Percentiles rank a stretch among this genome's conserved stretches.
Evolutionary conservation across 768 basidiomycete species (phyloP).

Genomic region (Termitomyces sp.): DNA sequence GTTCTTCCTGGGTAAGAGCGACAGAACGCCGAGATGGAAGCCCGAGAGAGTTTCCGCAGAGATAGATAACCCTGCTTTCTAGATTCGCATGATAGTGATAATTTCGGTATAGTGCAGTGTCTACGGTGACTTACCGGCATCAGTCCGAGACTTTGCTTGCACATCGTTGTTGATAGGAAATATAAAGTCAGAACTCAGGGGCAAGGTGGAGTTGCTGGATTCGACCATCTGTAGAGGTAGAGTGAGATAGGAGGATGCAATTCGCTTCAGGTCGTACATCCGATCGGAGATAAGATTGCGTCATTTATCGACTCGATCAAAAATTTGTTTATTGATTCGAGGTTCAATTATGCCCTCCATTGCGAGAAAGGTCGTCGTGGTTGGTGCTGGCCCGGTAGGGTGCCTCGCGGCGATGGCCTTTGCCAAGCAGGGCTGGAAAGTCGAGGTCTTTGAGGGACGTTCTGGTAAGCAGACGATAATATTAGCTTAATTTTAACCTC

Average conservation of each 20-base stretch:
- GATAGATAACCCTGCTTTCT: slow-evolving; percentile 67
- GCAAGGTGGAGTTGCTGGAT: slow-evolving; percentile 18
- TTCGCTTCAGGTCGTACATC: background rate
- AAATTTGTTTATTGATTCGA: background rate
- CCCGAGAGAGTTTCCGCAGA: slow-evolving; percentile 96
- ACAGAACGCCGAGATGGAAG: slow-evolving; percentile 71
- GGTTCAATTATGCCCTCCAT: slow-evolving; percentile 6
- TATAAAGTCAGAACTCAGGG: slow-evolving; percentile 50
- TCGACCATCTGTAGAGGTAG: slow-evolving; percentile 1
- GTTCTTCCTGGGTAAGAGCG: slow-evolving; percentile 72
- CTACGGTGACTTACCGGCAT: slow-evolving; percentile 30
- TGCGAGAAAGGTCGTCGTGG: slow-evolving; percentile 51
- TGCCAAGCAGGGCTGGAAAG: slow-evolving; percentile 81
- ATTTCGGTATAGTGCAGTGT: background rate
- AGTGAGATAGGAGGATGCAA: background rate
- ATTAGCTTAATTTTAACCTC: background rate
- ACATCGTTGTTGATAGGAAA: slow-evolving; percentile 51
- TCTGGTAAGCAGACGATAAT: slow-evolving; percentile 43
- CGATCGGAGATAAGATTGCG: slow-evolving; percentile 16
- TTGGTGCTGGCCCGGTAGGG: slow-evolving; percentile 93
- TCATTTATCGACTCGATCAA: background rate
- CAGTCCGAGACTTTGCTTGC: slow-evolving; percentile 32
- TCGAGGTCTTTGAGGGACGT: slow-evolving; percentile 75
- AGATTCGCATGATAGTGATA: slow-evolving; percentile 19
- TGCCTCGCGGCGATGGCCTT: slow-evolving; percentile 85